phyloP scores from a whole-genome alignment of 1,139 yeast species.

The Zygosaccharomyces sapae region DNA sequence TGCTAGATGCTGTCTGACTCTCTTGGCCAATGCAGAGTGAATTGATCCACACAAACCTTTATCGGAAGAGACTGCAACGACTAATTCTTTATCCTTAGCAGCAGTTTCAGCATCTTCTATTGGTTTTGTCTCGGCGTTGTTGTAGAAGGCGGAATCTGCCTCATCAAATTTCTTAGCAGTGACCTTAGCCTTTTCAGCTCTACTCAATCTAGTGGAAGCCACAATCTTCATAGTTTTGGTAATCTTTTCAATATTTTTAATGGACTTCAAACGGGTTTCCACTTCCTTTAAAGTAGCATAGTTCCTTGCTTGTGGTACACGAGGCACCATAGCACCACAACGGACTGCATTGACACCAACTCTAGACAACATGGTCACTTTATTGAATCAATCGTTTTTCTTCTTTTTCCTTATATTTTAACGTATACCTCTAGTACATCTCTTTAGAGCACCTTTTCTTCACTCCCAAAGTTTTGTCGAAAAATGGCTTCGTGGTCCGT shows the following conservation, averaged over 20 bases:
- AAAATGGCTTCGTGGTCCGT: neutral
- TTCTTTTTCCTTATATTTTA: neutral
- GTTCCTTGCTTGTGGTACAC: slow-evolving; percentile 48
- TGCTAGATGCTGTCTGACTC: slow-evolving; percentile 64
- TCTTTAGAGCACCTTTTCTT: neutral
- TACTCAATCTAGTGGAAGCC: slow-evolving; percentile 93
- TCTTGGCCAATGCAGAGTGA: slow-evolving; percentile 90
- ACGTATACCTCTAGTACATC: neutral
- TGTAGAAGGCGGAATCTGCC: slow-evolving; percentile 74
- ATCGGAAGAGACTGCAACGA: slow-evolving; percentile 89
- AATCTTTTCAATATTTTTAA: slow-evolving; percentile 97
- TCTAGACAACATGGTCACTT: slow-evolving; percentile 4
- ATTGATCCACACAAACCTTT: slow-evolving; percentile 98
- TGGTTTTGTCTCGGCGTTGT: slow-evolving; percentile 69
- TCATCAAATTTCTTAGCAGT: slow-evolving; percentile 81
- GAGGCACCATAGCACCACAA: slow-evolving; percentile 7
- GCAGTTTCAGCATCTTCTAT: slow-evolving; percentile 41
- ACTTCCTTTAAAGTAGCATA: slow-evolving; percentile 98
- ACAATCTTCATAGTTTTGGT: slow-evolving; percentile 99
- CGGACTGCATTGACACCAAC: slow-evolving; percentile 5
- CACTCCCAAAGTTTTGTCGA: neutral
- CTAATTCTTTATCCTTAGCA: slow-evolving; percentile 57
- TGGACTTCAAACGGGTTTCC: slow-evolving; percentile 95
- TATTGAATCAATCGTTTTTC: neutral
- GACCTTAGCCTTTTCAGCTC: slow-evolving; percentile 94